Conservation (phyloP, 139 green algal genomes). For the Mychonastes homosphaera region DNA sequence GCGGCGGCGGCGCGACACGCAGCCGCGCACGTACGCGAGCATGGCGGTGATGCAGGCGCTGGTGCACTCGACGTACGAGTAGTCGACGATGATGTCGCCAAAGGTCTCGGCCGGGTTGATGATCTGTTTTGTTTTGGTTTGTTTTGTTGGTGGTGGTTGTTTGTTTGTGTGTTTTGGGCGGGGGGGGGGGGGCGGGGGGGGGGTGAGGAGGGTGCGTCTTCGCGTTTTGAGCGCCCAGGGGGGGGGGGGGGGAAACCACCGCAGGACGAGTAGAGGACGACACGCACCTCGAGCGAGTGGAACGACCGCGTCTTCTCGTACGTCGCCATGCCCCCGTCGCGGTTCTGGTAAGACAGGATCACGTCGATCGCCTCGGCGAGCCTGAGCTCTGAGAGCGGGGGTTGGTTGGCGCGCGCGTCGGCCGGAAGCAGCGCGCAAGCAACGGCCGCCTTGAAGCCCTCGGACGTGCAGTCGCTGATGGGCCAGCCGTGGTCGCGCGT, state of each 20-base stretch:
- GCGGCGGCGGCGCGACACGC: not conserved
- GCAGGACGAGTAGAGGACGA: not conserved
- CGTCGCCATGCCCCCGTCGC: conserved; percentile 87
- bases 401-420: not conserved
- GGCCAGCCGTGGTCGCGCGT: conserved; percentile 96
- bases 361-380: conserved; percentile 69
- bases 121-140: conserved; percentile 42
- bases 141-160: too few species aligned
- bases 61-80: conserved; percentile 94
- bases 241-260: too few species aligned
- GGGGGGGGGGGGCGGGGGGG: too few species aligned
- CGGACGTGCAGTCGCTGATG: conserved; percentile 83
- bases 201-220: too few species aligned
- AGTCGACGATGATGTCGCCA: conserved; percentile 99
- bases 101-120: conserved; percentile 98
- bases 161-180: too few species aligned
- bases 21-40: conserved; percentile 39
- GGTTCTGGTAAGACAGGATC: conserved; percentile 83
- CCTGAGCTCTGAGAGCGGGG: not conserved
- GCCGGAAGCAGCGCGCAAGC: not conserved
- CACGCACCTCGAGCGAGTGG: conserved; percentile 39
- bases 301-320: conserved; percentile 95
- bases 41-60: conserved; percentile 89
- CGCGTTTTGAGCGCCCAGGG: too few species aligned
- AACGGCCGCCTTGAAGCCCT: conserved; percentile 77